phyloP scores from a whole-genome alignment of 306 rosid genomes.

The Trichosanthes truncata region DNA sequence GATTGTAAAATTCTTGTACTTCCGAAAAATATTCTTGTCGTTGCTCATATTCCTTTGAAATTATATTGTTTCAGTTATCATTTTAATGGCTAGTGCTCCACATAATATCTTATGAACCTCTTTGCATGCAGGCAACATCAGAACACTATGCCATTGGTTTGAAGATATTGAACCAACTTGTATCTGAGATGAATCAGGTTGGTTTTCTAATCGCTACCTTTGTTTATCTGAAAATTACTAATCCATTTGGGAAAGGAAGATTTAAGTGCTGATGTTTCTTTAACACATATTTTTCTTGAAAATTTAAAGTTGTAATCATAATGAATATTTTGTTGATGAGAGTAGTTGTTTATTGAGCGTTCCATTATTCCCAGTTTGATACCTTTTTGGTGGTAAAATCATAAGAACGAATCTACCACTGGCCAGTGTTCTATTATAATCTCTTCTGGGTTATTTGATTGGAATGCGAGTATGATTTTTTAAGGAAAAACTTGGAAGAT shows the following conservation, averaged over 20 bases:
- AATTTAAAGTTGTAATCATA: background rate
- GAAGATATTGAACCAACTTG: slow-evolving; percentile 91
- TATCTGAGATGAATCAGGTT: slow-evolving; percentile 99
- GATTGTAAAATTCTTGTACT: background rate
- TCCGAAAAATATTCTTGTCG: background rate
- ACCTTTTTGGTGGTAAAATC: background rate
- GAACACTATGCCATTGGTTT: slow-evolving; percentile 93
- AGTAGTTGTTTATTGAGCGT: background rate
- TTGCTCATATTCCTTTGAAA: background rate
- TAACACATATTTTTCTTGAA: background rate
- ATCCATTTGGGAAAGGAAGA: background rate
- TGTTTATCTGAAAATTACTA: background rate
- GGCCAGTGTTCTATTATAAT: background rate
- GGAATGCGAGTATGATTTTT: background rate
- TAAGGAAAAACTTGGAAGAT: background rate
- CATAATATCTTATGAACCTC: background rate
- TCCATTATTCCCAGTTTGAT: background rate
- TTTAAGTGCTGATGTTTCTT: background rate
- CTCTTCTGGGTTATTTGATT: background rate
- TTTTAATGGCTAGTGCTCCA: background rate
- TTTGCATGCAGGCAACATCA: slow-evolving; percentile 59
- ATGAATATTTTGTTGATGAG: background rate
- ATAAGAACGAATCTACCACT: background rate
- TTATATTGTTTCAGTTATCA: background rate
- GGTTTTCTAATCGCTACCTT: slow-evolving; percentile 5